Evolutionary conservation across 164 flowering plant species (phyloP).

Genomic region (Piper longum): DNA sequence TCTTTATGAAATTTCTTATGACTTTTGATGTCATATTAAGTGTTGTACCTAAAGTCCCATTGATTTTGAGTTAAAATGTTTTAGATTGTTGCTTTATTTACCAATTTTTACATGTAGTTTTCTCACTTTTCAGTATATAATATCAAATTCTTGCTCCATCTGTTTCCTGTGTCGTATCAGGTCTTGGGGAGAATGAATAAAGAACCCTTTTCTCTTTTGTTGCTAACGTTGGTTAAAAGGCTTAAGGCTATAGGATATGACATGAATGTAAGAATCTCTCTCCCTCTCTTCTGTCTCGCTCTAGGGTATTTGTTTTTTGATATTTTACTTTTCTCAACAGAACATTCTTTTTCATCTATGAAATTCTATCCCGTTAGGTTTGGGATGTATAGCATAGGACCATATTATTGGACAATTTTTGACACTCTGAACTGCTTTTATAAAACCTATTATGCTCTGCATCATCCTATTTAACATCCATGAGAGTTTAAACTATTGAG

Average conservation of each 20-base stretch:
- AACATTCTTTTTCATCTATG: background rate
- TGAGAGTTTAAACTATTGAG: background rate
- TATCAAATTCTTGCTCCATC: background rate
- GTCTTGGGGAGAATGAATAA: slow-evolving; percentile 53
- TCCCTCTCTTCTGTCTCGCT: background rate
- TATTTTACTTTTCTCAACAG: background rate
- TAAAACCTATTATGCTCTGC: background rate
- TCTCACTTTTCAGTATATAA: too few species aligned
- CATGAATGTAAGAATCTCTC: slow-evolving; percentile 31
- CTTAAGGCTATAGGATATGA: slow-evolving; percentile 53
- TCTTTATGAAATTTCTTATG: too few species aligned
- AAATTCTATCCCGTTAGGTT: background rate
- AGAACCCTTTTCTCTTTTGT: slow-evolving; percentile 47
- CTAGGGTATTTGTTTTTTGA: background rate
- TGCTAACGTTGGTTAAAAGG: slow-evolving; percentile 58
- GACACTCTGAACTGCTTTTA: background rate
- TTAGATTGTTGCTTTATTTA: too few species aligned
- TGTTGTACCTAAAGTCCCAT: too few species aligned
- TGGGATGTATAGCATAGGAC: background rate
- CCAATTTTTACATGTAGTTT: too few species aligned
- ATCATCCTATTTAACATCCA: background rate
- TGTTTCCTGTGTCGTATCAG: slow-evolving; percentile 23
- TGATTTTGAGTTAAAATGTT: too few species aligned
- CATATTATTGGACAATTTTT: background rate
- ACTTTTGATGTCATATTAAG: too few species aligned